phyloP scores from a whole-genome alignment of 345 rosid genomes.

The Acer saccharum region DNA sequence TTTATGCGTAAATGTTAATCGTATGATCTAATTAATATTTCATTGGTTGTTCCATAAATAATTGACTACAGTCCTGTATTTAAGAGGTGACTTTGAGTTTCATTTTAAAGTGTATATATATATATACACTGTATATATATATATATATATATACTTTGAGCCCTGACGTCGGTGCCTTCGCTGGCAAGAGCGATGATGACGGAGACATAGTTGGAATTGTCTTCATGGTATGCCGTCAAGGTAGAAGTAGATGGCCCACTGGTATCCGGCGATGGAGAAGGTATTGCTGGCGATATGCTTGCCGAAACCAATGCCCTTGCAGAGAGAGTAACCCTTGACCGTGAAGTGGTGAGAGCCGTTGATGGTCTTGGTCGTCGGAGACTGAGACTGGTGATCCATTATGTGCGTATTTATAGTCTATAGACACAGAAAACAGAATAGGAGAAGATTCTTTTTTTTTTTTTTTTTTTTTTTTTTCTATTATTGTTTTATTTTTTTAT shows the following conservation, averaged over 20 bases:
- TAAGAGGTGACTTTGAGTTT: constrained; percentile 41
- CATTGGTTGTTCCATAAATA: too few relatives aligned
- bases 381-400: constrained; percentile 12
- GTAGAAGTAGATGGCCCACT: constrained; percentile 94
- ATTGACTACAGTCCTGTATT: constrained; percentile 21
- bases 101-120: too few relatives aligned
- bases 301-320: constrained; percentile 88
- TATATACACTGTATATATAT: constrained; percentile 36
- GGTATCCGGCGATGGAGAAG: constrained; percentile 78
- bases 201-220: constrained; percentile 74
- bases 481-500: too few relatives aligned
- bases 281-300: constrained; percentile 93
- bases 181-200: constrained; percentile 92
- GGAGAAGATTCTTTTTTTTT: too few relatives aligned
- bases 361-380: constrained; percentile 50
- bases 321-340: constrained; percentile 83
- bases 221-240: constrained; percentile 71
- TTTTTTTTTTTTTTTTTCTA: too few relatives aligned
- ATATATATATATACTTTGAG: constrained; percentile 34
- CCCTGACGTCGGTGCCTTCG: constrained; percentile 91
- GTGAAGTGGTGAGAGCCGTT: constrained; percentile 87
- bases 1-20: too few relatives aligned
- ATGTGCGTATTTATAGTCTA: background rate
- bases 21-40: too few relatives aligned
- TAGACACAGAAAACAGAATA: too few relatives aligned